Conservation (phyloP, 495 filamentous ascomycete genomes). For the Cudoniella acicularis region DNA sequence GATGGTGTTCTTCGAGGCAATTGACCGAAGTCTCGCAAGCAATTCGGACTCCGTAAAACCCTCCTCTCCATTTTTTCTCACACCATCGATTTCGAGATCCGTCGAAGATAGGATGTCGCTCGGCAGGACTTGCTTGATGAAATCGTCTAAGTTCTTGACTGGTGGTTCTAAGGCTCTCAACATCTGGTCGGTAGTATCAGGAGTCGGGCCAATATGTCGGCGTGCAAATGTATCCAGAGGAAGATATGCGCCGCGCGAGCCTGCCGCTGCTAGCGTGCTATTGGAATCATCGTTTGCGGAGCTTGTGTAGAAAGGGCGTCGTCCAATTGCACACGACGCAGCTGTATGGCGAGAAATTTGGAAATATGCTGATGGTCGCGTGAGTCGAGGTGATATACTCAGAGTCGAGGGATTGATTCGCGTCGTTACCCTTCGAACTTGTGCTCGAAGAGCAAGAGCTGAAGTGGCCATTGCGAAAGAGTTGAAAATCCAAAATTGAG, state of each 20-base stretch:
- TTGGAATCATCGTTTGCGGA: constrained; percentile 23
- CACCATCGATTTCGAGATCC: constrained; percentile 49
- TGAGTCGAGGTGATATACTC: constrained; percentile 4
- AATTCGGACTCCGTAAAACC: constrained; percentile 67
- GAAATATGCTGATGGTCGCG: constrained; percentile 16
- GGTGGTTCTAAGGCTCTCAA: constrained; percentile 76
- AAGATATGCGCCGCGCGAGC: constrained; percentile 23
- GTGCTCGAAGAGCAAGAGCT: constrained; percentile 14
- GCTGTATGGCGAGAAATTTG: neutral
- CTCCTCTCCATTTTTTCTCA: constrained; percentile 38
- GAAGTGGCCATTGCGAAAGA: constrained; percentile 18
- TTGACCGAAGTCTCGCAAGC: constrained; percentile 56
- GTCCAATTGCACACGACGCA: neutral
- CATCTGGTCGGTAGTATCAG: constrained; percentile 71
- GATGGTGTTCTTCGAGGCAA: constrained; percentile 61
- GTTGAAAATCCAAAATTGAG: neutral
- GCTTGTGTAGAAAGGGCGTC: constrained; percentile 23
- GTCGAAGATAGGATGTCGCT: constrained; percentile 72
- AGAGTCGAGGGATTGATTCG: constrained; percentile 1
- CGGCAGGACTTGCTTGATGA: constrained; percentile 84
- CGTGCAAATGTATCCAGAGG: constrained; percentile 63
- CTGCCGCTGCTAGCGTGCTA: neutral
- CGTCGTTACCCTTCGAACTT: constrained; percentile 8
- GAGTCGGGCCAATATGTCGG: constrained; percentile 92
- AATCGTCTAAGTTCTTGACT: constrained; percentile 71